Base-by-base conservation (phyloP, 1,139 yeast genomes). In the Debaryomyces fabryi region DNA sequence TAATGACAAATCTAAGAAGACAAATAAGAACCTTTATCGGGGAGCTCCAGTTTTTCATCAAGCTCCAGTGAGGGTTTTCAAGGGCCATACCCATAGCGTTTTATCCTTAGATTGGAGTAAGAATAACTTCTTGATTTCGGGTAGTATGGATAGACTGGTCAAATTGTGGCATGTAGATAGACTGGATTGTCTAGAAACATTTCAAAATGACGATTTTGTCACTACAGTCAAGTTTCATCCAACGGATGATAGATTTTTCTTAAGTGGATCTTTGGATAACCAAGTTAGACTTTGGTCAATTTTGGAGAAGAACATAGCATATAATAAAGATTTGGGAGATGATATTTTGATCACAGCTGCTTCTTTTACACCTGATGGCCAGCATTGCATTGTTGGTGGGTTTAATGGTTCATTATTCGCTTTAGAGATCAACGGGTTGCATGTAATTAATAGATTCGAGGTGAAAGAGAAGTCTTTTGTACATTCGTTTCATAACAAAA, bases 131-230 rank as follows among this genome's bases (percentile, higher is more conserved):
- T 65, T 92, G 29, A 63, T 91, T 1, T 78, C 96, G 0, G 86
- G 96, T 2, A 86, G 96, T 6, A 88, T 88, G 88, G 98, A 92
- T 67, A 81, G 82, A 55, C 86, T 96, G 0, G 96, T 85, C 1
- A 79, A 82, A 52, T 69, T 92, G 42, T 92, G 97, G 97, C 96
- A 92, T 64, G 79, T 86, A 10, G 89, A 88, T 40, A 73, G 92
- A 43, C 69, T 69, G 1, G 77, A 74, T 15, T 83, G 90, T 49
- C 70, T 92, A 30, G 80, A 86, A 47, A 76, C 85, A 1, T 91
- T 88, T 61, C 65, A 68, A 24, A 95, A 90, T 60, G 80, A 83
- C 29, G 96, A 90, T 65, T 87, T 89, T 65, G 96, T 90, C 4
- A 88, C 97, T 0, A 76, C 88, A 13, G 89, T 88, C 4, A 81